phyloP scores from a whole-genome alignment of 495 filamentous ascomycete genomes.

The Chaetomidium leptoderma region DNA sequence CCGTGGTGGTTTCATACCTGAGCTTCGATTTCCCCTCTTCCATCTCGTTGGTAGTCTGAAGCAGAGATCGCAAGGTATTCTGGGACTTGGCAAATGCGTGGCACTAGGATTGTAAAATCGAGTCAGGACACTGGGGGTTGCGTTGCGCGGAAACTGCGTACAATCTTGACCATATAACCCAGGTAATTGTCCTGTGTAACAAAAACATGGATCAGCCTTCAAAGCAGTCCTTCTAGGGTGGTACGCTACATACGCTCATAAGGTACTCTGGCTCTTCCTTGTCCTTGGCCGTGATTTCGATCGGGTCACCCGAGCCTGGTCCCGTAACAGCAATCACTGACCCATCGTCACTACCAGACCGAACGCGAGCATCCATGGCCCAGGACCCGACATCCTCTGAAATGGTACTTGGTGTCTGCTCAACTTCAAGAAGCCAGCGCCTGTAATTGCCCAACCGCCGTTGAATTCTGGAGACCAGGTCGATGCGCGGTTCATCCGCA shows the following conservation, averaged over 20 bases:
- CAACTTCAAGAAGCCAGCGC: not conserved
- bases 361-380: not conserved
- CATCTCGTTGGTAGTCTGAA: not conserved
- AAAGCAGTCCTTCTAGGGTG: not conserved
- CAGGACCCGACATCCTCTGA: not conserved
- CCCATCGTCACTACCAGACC: not conserved
- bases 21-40: slow-evolving; percentile 7
- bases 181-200: slow-evolving; percentile 18
- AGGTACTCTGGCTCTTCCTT: slow-evolving; percentile 7
- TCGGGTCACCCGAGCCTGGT: not conserved
- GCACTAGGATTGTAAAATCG: slow-evolving; percentile 5
- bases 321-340: not conserved
- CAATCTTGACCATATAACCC: slow-evolving; percentile 21
- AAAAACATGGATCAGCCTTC: not conserved
- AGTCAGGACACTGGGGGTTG: not conserved
- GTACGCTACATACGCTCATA: slow-evolving; percentile 11
- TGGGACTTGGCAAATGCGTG: slow-evolving; percentile 16
- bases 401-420: not conserved
- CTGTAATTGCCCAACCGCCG: slow-evolving; percentile 1
- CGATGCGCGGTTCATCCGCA: slow-evolving; percentile 6
- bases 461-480: slow-evolving; percentile 5
- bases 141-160: not conserved
- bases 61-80: not conserved
- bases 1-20: slow-evolving; percentile 7
- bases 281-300: slow-evolving; percentile 14